phyloP scores from a whole-genome alignment of 805 yeast species.

The Candida insectorum region DNA sequence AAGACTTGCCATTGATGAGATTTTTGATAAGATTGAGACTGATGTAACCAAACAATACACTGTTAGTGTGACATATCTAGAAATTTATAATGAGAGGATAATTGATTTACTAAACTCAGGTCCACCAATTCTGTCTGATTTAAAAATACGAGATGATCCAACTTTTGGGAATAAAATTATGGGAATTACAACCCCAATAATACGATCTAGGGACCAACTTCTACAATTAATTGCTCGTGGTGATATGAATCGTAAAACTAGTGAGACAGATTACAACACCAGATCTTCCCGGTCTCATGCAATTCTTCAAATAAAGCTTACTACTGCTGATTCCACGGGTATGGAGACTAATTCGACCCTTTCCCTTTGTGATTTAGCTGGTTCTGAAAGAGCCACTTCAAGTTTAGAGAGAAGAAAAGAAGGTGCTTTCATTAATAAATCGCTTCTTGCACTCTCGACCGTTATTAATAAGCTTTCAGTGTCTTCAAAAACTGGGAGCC shows the following conservation, averaged over 20 bases:
- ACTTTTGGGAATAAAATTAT: constrained; percentile 67
- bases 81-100: constrained; percentile 86
- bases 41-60: constrained; percentile 30
- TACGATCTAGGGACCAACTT: constrained; percentile 56
- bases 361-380: constrained; percentile 92
- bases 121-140: constrained; percentile 40
- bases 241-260: constrained; percentile 71
- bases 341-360: constrained; percentile 53
- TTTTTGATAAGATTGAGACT: constrained; percentile 47
- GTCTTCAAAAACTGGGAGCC: constrained; percentile 24
- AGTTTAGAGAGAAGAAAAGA: constrained; percentile 83
- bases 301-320: constrained; percentile 66
- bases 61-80: constrained; percentile 70
- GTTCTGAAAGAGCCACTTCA: constrained; percentile 83
- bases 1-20: constrained; percentile 57
- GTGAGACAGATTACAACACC: constrained; percentile 86
- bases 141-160: constrained; percentile 76
- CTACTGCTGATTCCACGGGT: constrained; percentile 40
- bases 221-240: constrained; percentile 61
- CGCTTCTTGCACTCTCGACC: constrained; percentile 83
- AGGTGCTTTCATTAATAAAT: constrained; percentile 90
- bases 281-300: constrained; percentile 92
- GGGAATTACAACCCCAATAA: constrained; percentile 66
- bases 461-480: constrained; percentile 79
- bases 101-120: constrained; percentile 58